Conservation (phyloP, 345 rosid species). For the Eucalyptus sp. region DNA sequence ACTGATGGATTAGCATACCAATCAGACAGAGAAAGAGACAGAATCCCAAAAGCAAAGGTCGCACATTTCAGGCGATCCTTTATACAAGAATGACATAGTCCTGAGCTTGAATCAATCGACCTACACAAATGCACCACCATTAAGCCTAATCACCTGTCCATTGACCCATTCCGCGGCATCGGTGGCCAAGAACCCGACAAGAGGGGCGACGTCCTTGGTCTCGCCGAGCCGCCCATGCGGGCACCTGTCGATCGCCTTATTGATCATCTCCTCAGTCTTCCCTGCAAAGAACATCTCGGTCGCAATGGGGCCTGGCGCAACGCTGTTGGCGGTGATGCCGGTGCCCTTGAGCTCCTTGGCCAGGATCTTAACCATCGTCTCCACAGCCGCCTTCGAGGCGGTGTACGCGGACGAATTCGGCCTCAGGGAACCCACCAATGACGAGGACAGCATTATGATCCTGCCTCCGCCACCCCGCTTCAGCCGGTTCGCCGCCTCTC, state of each 20-base stretch:
- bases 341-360: conserved; percentile 13
- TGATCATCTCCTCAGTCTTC: not conserved
- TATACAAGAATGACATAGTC: not conserved
- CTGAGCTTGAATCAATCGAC: not conserved
- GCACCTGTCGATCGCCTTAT: not conserved
- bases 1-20: not conserved
- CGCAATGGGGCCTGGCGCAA: conserved; percentile 1
- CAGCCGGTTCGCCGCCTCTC: not conserved
- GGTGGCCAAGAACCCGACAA: conserved; percentile 2
- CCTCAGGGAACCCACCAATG: not conserved
- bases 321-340: not conserved
- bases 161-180: conserved; percentile 6
- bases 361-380: conserved; percentile 2
- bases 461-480: conserved; percentile 9
- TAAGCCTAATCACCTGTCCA: not conserved
- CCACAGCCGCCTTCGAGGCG: conserved; percentile 5
- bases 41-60: not conserved
- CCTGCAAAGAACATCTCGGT: conserved; percentile 4
- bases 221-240: conserved; percentile 2
- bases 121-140: not conserved
- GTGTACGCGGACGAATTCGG: not conserved
- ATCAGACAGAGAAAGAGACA: not conserved
- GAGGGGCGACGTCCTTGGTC: not conserved
- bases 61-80: not conserved
- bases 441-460: not conserved